Evolutionary conservation across 495 filamentous ascomycete genomes (phyloP).

Genomic region (Xylaria bambusicola): DNA sequence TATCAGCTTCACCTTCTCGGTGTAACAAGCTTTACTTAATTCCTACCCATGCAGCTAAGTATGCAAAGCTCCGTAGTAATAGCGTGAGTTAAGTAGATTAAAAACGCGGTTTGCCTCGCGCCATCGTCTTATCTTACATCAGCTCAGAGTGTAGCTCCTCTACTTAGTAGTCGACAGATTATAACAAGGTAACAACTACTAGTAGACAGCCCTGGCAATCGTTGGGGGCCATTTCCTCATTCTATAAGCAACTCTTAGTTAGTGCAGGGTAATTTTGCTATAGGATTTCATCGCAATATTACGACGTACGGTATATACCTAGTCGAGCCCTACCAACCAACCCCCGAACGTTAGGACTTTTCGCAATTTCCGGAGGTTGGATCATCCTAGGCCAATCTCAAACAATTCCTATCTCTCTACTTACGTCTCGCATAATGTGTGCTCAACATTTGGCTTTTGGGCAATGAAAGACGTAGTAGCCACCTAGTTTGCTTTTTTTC

Average conservation of each 20-base stretch:
- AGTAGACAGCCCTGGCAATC: too few relatives aligned
- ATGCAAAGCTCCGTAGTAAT: neutral
- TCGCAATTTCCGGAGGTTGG: conserved; percentile 2
- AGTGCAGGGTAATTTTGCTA: too few relatives aligned
- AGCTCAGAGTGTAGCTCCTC: too few relatives aligned
- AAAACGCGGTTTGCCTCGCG: neutral
- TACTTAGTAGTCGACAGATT: too few relatives aligned
- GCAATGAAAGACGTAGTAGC: neutral
- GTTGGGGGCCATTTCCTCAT: too few relatives aligned
- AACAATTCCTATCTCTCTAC: neutral
- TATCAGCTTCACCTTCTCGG: neutral
- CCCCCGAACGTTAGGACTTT: neutral
- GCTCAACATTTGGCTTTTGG: neutral
- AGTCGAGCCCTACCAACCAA: neutral
- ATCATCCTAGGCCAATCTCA: neutral
- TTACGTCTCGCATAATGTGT: neutral
- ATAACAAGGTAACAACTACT: too few relatives aligned
- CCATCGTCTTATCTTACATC: conserved; percentile 10
- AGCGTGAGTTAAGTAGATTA: neutral
- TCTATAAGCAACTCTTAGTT: too few relatives aligned
- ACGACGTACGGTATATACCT: too few relatives aligned
- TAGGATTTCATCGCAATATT: too few relatives aligned
- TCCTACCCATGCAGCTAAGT: neutral
- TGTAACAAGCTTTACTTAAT: neutral
- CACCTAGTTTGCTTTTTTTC: neutral